Evolutionary conservation across 2,329 filamentous ascomycete species (phyloP).

Genomic region (Aschersonia sp.): DNA sequence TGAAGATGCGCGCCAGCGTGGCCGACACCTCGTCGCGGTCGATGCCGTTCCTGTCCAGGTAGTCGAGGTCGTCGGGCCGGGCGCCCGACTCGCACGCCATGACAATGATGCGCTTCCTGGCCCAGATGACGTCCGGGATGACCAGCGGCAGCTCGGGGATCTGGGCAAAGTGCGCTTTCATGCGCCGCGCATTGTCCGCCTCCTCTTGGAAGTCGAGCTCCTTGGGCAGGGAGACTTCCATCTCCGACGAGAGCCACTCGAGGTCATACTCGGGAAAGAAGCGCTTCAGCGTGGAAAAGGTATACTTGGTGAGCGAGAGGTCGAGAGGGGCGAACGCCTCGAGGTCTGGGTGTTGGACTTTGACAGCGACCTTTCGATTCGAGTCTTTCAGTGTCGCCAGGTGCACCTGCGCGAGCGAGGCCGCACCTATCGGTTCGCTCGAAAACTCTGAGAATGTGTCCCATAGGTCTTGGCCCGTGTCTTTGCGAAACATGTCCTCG

Average conservation of each 20-base stretch:
- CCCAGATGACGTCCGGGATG: constrained; percentile 82
- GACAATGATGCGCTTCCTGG: constrained; percentile 75
- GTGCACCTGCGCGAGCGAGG: constrained; percentile 90
- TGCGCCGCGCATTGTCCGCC: constrained; percentile 67
- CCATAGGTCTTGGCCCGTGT: constrained; percentile 65
- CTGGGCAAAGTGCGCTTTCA: constrained; percentile 65
- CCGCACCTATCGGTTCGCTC: constrained; percentile 69
- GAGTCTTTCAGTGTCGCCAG: constrained; percentile 69
- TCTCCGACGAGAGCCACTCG: constrained; percentile 87
- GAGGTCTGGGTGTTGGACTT: constrained; percentile 83
- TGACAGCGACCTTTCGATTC: constrained; percentile 82
- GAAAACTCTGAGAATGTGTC: constrained; percentile 83
- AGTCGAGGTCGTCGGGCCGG: constrained; percentile 78
- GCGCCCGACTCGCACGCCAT: constrained; percentile 87
- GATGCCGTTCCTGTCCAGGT: constrained; percentile 72
- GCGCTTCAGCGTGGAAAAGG: constrained; percentile 75
- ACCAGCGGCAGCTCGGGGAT: constrained; percentile 66
- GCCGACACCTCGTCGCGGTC: constrained; percentile 93
- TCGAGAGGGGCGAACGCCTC: constrained; percentile 86
- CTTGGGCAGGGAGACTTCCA: constrained; percentile 79
- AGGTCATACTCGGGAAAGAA: constrained; percentile 98
- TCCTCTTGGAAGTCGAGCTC: constrained; percentile 85
- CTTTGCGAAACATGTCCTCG: constrained; percentile 67
- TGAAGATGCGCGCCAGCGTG: constrained; percentile 82
- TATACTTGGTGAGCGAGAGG: constrained; percentile 71